phyloP scores from a whole-genome alignment of 2,329 filamentous ascomycete species.

The Colletotrichum australisinense region DNA sequence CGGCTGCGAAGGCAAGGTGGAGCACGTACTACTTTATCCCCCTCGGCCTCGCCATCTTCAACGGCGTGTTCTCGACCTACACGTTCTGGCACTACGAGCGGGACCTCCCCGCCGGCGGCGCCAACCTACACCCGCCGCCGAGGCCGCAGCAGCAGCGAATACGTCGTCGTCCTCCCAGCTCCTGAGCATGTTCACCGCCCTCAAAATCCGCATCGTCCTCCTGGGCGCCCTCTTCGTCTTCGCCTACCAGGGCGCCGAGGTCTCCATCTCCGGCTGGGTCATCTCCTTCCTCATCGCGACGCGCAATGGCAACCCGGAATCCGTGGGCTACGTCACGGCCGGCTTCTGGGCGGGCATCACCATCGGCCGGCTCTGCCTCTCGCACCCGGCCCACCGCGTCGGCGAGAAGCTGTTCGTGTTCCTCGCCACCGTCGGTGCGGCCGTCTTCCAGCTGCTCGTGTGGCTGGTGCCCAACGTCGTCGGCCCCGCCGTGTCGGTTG shows the following conservation, averaged over 20 bases:
- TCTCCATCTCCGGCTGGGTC: constrained; percentile 87
- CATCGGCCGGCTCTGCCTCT: constrained; percentile 78
- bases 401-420: constrained; percentile 80
- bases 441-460: constrained; percentile 78
- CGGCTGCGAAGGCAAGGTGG: constrained; percentile 69
- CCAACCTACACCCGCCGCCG: constrained; percentile 22
- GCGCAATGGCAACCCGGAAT: constrained; percentile 74
- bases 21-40: constrained; percentile 79
- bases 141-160: constrained; percentile 38
- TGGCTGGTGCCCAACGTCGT: constrained; percentile 84
- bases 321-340: constrained; percentile 83
- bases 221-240: constrained; percentile 87
- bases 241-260: constrained; percentile 86
- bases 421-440: constrained; percentile 68
- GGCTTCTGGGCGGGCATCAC: constrained; percentile 81
- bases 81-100: constrained; percentile 77
- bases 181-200: constrained; percentile 58
- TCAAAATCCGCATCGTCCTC: constrained; percentile 70
- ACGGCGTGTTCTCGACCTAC: constrained; percentile 70
- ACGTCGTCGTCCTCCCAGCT: constrained; percentile 39
- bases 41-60: constrained; percentile 67
- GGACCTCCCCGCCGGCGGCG: constrained; percentile 53
- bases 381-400: constrained; percentile 71
- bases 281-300: constrained; percentile 84
- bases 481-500: constrained; percentile 74